These are phyloP conservation scores for Heritiera littoralis DNA, from an alignment of 345 rosid genomes.

Conservation along the genomic window DNA sequence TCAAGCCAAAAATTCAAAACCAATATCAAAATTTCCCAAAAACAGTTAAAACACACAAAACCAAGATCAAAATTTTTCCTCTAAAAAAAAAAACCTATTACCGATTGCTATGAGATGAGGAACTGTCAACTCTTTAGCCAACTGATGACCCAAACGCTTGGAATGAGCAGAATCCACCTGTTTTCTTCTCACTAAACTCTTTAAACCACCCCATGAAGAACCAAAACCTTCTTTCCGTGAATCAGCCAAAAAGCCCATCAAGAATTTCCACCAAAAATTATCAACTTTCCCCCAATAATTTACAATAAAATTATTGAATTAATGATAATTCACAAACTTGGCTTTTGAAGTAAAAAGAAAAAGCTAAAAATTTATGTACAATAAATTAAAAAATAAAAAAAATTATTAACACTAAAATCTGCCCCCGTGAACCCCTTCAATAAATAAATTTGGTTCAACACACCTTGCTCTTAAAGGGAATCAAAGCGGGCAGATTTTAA, in stretches of 20 bases:
- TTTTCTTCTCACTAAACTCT: slow-evolving; percentile 70
- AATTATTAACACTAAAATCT: slow-evolving; percentile 3
- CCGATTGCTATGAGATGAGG: slow-evolving; percentile 84
- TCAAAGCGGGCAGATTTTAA: slow-evolving; percentile 17
- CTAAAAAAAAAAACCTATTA: slow-evolving; percentile 21
- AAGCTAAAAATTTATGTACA: neutral
- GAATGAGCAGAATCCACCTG: slow-evolving; percentile 69
- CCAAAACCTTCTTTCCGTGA: slow-evolving; percentile 46
- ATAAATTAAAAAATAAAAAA: neutral
- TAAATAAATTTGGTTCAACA: neutral
- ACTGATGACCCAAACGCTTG: slow-evolving; percentile 37
- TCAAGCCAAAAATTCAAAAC: neutral
- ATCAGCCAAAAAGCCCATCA: slow-evolving; percentile 58
- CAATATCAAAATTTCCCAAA: neutral
- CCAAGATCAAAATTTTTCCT: neutral
- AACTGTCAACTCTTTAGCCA: slow-evolving; percentile 73
- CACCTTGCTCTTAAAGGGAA: neutral
- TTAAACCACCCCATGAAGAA: slow-evolving; percentile 49
- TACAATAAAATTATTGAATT: neutral
- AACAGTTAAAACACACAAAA: neutral
- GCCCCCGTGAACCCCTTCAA: slow-evolving; percentile 5
- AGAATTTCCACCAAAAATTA: neutral
- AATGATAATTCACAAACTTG: neutral
- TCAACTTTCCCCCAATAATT: neutral
- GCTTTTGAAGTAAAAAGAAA: neutral